Base-by-base conservation (phyloP, 2,329 filamentous ascomycete genomes). In the Fusarium equiseti region DNA sequence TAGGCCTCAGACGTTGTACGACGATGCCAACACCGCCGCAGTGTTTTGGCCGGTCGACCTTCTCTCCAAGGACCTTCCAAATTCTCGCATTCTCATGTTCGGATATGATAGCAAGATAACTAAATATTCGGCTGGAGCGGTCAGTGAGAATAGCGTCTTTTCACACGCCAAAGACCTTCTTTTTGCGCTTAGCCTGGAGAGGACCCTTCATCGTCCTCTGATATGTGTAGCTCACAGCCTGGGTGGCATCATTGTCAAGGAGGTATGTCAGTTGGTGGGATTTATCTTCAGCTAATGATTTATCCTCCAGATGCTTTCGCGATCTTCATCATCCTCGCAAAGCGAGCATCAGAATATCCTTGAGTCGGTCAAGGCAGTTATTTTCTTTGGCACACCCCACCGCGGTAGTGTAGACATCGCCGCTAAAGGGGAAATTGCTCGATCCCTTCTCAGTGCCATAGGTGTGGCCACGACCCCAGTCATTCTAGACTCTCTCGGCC, bases 301-400 rank as follows among this genome's bases (percentile, higher is more conserved):
- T 35, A n/a, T 11, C 22, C 4, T 15, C 8, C 5, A 73, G 70
- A 66, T 66, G 60, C 66, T 72, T 0, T 48, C 66, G 1, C 57
- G 63, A 1, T 61, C 69, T 0, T 32, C 48, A 6, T 63, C 53
- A 0, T 38, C 27, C 1, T 63, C 59, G 45, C 20, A 42, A 73
- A 10, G 40, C 1, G 1, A 3, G 55, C 24, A 59, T 18, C 46
- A 73, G 72, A 32, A 59, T 71, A 18, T 77, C 1, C 13, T 77
- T 18, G 42, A 73, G 2, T 69, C 74, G 1, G 79, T 77, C 0
- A 54, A 46, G 0, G 77, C 76, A 3, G 49, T 80, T 3, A 40
- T 81, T 0, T 81, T 82, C 35, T 76, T 81, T 13, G 79, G 79
- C 0, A 81, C 79, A 0, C 79, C 79, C 1, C 79, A 81, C 51